Evolutionary conservation across 2,329 filamentous ascomycete genomes (phyloP), one percentile per base, ranked within the genome.

Genomic region (Tolypocladium ophioglossoides): DNA sequence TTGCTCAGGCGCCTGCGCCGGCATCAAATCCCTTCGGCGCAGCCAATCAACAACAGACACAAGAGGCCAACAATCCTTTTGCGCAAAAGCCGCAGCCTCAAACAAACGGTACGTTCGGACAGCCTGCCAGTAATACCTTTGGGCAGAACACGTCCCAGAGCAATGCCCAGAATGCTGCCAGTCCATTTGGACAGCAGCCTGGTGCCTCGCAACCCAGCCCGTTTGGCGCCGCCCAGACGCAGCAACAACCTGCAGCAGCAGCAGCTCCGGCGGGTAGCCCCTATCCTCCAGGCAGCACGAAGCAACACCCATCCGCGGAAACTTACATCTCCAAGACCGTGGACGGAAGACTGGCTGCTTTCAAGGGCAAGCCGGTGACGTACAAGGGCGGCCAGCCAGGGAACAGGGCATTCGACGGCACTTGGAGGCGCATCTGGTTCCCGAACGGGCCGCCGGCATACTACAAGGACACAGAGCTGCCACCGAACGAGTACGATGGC

Each of bases 341-440:
- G 64, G 69, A 72, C 44, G 74, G 76, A 1, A 68, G 68, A 35
- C 68, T 89, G 1, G 66, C 70, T 0, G 71, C 72, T 55, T 91
- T 85, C 74, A 87, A 87, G 60, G 81, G 81, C 20, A 80, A 79
- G 58, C 75, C 74, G 0, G 84, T 89, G 0, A 68, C 72, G 1
- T 89, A 89, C 66, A 75, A 80, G 59, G 64, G 64, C 8, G 64
- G 60, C 4, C 65, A 70, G 8, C 79, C 84, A 0, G 81, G 73
- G 52, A 73, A 74, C 59, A 75, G 59, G 57, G 78, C 69, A 24
- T 70, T 72, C 39, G 78, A 84, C 60, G 79, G 82, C 37, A 76
- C 70, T 0, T 82, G 79, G 72, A 75, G 79, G 51, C 83, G 80
- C 59, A 84, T 92, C 50, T 88, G 86, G 78, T 91, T 88, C 65